Evolutionary conservation across 768 basidiomycete genomes (phyloP).

Genomic region (Agaricus subrufescens): DNA sequence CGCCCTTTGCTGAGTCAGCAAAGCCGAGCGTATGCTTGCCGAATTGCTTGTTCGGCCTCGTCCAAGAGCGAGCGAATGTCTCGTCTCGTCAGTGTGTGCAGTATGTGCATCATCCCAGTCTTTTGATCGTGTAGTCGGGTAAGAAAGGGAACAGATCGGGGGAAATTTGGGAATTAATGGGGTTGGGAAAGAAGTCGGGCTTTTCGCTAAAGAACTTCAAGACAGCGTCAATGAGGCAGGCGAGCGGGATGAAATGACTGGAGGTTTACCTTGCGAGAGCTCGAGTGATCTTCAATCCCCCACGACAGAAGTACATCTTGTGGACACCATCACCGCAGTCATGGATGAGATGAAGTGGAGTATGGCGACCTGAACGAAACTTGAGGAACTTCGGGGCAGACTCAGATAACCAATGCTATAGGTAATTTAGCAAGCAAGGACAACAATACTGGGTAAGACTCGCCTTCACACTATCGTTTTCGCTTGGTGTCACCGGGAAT

Average conservation of each 20-base stretch:
- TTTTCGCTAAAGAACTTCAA: slow-evolving; percentile 77
- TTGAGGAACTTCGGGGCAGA: slow-evolving; percentile 84
- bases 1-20: slow-evolving; percentile 42
- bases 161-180: slow-evolving; percentile 82
- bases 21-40: slow-evolving; percentile 74
- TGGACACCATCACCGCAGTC: slow-evolving; percentile 91
- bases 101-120: slow-evolving; percentile 98
- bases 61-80: slow-evolving; percentile 82
- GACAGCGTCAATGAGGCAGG: not conserved
- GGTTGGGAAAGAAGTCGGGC: slow-evolving; percentile 72
- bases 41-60: slow-evolving; percentile 71
- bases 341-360: slow-evolving; percentile 86
- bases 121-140: slow-evolving; percentile 75
- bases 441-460: slow-evolving; percentile 9
- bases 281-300: slow-evolving; percentile 94
- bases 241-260: not conserved
- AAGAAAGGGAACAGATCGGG: slow-evolving; percentile 71
- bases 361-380: slow-evolving; percentile 87
- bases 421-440: not conserved
- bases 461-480: slow-evolving; percentile 95
- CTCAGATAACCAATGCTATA: slow-evolving; percentile 97
- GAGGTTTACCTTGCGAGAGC: slow-evolving; percentile 75
- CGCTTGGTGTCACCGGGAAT: slow-evolving; percentile 86
- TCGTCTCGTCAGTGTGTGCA: slow-evolving; percentile 86
- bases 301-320: slow-evolving; percentile 89